Percentiles rank a stretch among this genome's conserved stretches.
These are phyloP conservation scores for Amoeboaphelidium protococcarum DNA, from an alignment of 371 early-diverging fungal genomes.

Conservation along the genomic window DNA sequence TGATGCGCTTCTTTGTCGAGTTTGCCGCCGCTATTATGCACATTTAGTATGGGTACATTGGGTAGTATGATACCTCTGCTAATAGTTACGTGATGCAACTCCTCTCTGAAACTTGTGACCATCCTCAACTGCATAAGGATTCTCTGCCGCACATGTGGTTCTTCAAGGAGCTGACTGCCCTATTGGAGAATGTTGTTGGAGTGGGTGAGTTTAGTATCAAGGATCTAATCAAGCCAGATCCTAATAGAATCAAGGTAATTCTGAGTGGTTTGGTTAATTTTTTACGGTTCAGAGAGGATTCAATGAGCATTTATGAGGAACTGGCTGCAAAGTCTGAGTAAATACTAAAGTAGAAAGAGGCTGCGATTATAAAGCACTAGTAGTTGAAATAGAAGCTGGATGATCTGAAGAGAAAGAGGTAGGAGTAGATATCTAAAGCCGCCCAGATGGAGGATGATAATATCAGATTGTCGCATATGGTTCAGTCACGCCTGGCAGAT, in stretches of 20 bases:
- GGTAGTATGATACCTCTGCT: no score
- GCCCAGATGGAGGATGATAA: background rate
- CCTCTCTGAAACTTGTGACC: background rate
- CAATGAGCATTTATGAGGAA: conserved; percentile 10
- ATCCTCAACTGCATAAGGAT: conserved; percentile 14
- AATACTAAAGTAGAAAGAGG: background rate
- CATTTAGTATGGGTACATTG: background rate
- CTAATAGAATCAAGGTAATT: conserved; percentile 24
- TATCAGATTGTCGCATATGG: background rate
- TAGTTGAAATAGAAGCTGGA: background rate
- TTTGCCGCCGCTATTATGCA: background rate
- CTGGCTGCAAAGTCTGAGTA: conserved; percentile 1
- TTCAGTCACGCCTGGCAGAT: no score
- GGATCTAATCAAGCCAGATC: conserved; percentile 42
- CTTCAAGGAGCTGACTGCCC: conserved; percentile 7
- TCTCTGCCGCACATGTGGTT: conserved; percentile 12
- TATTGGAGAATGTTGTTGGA: conserved; percentile 31
- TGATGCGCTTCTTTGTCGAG: background rate
- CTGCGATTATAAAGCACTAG: background rate
- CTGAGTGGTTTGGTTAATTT: conserved; percentile 55
- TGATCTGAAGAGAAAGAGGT: background rate
- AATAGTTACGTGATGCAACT: no score
- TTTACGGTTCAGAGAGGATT: conserved; percentile 57
- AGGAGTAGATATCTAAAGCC: background rate
- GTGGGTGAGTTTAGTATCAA: conserved; percentile 33